Base-by-base conservation (phyloP, 805 yeast genomes). In the Yarrowia keelungensis region DNA sequence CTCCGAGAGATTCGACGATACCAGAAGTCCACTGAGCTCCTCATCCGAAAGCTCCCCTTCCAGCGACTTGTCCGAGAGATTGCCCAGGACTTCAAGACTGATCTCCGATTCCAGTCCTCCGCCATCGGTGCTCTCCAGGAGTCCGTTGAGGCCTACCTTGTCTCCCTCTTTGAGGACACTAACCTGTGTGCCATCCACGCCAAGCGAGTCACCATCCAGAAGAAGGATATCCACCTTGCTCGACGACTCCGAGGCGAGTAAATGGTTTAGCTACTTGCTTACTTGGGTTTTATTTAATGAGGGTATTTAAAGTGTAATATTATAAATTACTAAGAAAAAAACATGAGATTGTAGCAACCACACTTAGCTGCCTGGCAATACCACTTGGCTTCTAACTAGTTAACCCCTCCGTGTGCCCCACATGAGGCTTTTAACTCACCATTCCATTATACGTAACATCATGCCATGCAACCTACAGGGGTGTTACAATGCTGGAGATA, bases 161-260 rank as follows among this genome's bases (percentile, higher is more conserved):
- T 90, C 73, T 89, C 92, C 67, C 85, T 90, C 76, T 90, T 90
- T 76, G 96, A 90, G 84, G 96, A 90, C 84, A 90, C 96, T 75
- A 90, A 90, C 87, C 86, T 90, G 83, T 90, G 95, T 84, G 96
- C 96, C 76, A 89, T 90, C 77, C 96, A 90, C 84, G 96, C 95
- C 79, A 90, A 90, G 90, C 89, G 96, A 86, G 96, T 90, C 77
- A 90, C 96, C 75, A 90, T 90, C 80, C 94, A 90, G 84, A 90
- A 90, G 89, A 90, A 90, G 86, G 96, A 90, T 81, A 89, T 90
- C 80, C 92, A 89, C 81, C 88, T 90, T 76, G 96, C 96, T 74
- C 89, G 95, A 84, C 91, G 96, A 86, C 89, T 90, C 81, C 89
- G 96, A 81, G 96, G 95, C 78, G 95, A 89, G 85, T 59, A 59